A percentile compares a stretch with the other conserved stretches of the same genome.
These are phyloP conservation scores for Elaeis guineensis DNA, from an alignment of 176 grass and related monocot species.

Conservation along the genomic window DNA sequence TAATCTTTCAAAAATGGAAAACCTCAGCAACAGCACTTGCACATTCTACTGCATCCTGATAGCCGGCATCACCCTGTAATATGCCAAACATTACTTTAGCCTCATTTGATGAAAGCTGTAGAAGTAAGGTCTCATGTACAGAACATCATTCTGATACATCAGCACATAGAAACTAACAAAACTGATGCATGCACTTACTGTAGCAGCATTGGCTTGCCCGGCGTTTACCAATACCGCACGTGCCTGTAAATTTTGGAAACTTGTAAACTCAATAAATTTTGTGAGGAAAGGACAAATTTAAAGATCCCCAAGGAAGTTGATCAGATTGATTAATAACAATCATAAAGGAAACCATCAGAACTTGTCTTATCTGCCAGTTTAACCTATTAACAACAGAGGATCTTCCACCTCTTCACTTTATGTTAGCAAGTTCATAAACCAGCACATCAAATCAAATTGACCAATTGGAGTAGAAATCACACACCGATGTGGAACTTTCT, in stretches of 20 bases:
- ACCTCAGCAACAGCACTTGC: slow-evolving; percentile 86
- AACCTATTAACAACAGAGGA: no score
- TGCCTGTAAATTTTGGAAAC: slow-evolving; percentile 32
- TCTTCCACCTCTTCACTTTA: no score
- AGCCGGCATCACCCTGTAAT: slow-evolving; percentile 73
- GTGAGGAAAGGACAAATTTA: no score
- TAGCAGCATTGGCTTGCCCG: slow-evolving; percentile 98
- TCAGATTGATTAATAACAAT: no score
- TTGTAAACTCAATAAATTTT: not conserved
- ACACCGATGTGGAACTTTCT: slow-evolving; percentile 49
- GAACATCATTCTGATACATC: no score
- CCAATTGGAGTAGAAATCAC: not conserved
- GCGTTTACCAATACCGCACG: slow-evolving; percentile 89
- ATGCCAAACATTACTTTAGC: slow-evolving; percentile 1
- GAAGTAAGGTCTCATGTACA: no score
- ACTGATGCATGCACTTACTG: slow-evolving; percentile 58
- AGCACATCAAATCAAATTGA: no score
- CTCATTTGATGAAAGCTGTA: no score
- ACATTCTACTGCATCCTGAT: slow-evolving; percentile 87
- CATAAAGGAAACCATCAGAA: no score
- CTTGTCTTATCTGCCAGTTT: no score
- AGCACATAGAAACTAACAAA: slow-evolving; percentile 1
- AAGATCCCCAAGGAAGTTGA: no score
- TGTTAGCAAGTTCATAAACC: no score
- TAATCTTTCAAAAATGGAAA: slow-evolving; percentile 3